phyloP scores from a whole-genome alignment of 2,329 filamentous ascomycete genomes.

The Cladosporium sp. region DNA sequence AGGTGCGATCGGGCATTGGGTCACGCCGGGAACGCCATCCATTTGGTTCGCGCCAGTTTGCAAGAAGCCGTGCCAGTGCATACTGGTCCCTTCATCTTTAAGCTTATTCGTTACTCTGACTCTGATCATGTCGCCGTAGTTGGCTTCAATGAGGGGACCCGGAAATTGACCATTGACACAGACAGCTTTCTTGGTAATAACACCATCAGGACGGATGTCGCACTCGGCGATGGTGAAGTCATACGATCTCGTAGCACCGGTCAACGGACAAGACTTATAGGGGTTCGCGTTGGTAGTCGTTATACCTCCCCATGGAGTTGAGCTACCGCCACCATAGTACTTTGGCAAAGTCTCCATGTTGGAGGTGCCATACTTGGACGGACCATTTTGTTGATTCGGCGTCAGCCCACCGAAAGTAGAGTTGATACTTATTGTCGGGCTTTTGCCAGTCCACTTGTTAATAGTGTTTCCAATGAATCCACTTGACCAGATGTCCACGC shows the following conservation, averaged over 20 bases:
- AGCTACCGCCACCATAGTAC: background rate
- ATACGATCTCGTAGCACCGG: background rate
- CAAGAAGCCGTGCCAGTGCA: constrained; percentile 48
- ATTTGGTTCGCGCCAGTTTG: constrained; percentile 51
- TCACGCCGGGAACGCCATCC: constrained; percentile 45
- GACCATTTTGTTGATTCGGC: background rate
- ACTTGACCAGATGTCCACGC: background rate
- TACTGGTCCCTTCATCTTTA: constrained; percentile 40
- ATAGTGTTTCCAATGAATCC: background rate
- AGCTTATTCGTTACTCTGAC: constrained; percentile 35
- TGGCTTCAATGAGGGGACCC: constrained; percentile 32
- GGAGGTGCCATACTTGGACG: background rate
- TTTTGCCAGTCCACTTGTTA: background rate
- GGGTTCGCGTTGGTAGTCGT: background rate
- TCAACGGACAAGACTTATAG: background rate
- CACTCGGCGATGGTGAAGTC: constrained; percentile 7
- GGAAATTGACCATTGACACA: constrained; percentile 30
- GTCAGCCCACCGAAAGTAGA: background rate
- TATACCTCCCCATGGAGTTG: background rate
- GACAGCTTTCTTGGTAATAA: constrained; percentile 18
- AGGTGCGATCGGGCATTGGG: constrained; percentile 28
- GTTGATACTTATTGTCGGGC: background rate
- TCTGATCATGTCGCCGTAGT: constrained; percentile 33
- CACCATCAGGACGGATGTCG: constrained; percentile 28
- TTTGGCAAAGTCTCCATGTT: background rate